These are phyloP conservation scores for Solanum gandarillasii DNA, from an alignment of 257 asterid species.

Conservation along the genomic window DNA sequence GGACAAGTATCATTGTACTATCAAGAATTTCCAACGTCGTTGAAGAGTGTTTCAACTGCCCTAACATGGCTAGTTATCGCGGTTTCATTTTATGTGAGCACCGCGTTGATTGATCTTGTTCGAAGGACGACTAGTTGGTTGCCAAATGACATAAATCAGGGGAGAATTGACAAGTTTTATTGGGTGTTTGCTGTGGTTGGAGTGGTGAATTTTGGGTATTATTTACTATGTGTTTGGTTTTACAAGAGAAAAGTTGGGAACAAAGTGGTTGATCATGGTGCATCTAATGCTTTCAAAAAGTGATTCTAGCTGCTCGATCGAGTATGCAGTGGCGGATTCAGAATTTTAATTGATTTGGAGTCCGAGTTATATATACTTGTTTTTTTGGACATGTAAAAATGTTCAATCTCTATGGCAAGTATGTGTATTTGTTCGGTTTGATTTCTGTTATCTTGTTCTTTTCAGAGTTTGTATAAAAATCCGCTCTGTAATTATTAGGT, in stretches of 20 bases:
- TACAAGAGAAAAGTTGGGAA: background rate
- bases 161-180: slow-evolving; percentile 17
- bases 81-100: background rate
- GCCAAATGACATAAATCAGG: slow-evolving; percentile 14
- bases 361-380: background rate
- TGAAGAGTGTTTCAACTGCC: slow-evolving; percentile 53
- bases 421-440: background rate
- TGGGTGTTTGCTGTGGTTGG: slow-evolving; percentile 1
- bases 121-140: slow-evolving; percentile 11
- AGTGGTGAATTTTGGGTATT: slow-evolving; percentile 6
- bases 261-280: background rate
- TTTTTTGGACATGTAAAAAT: background rate
- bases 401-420: background rate
- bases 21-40: slow-evolving; percentile 45
- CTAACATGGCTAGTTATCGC: slow-evolving; percentile 42
- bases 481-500: background rate
- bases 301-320: background rate
- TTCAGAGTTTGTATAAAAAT: background rate
- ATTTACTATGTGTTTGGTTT: background rate
- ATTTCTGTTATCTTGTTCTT: background rate
- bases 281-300: background rate
- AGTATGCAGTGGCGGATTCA: background rate
- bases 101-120: slow-evolving; percentile 1
- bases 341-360: background rate
- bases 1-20: slow-evolving; percentile 45